phyloP scores from a whole-genome alignment of 2,329 filamentous ascomycete species.

The Phaeomoniella chlamydospora region DNA sequence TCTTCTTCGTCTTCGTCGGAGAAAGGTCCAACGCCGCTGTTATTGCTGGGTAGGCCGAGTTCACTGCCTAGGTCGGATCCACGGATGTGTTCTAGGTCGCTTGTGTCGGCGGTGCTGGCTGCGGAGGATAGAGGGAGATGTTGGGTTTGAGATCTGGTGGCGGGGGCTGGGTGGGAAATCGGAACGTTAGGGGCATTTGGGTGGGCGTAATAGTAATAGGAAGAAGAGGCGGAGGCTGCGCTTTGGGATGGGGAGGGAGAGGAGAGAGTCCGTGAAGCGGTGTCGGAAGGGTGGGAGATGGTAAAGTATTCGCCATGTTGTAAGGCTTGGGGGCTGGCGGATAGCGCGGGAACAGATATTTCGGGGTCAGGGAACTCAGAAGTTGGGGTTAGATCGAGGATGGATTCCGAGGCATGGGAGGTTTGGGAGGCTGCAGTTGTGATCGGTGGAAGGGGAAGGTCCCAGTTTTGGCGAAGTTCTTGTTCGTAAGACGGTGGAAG shows the following conservation, averaged over 20 bases:
- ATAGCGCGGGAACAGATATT: slow-evolving; percentile 8
- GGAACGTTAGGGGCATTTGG: slow-evolving; percentile 3
- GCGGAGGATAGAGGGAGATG: slow-evolving; percentile 4
- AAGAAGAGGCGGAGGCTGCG: slow-evolving; percentile 9
- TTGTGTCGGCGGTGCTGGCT: slow-evolving; percentile 9
- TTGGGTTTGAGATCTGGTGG: not conserved
- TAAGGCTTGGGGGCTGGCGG: slow-evolving; percentile 4
- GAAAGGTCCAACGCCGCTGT: not conserved
- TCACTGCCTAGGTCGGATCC: slow-evolving; percentile 1
- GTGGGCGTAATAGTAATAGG: slow-evolving; percentile 20
- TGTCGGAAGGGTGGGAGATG: slow-evolving; percentile 17
- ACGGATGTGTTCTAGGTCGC: slow-evolving; percentile 2
- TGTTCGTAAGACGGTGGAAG: slow-evolving; percentile 8
- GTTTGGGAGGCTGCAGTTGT: slow-evolving; percentile 13
- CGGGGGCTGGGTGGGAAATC: not conserved
- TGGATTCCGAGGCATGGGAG: slow-evolving; percentile 24
- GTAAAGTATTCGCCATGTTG: slow-evolving; percentile 12
- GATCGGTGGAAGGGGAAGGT: slow-evolving; percentile 8
- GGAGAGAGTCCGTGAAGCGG: slow-evolving; percentile 3
- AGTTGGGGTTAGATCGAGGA: slow-evolving; percentile 29
- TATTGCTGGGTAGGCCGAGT: not conserved
- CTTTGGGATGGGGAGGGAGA: slow-evolving; percentile 11
- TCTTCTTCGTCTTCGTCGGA: slow-evolving; percentile 10
- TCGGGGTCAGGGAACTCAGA: slow-evolving; percentile 22
- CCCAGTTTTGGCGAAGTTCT: slow-evolving; percentile 13